Base-by-base conservation (phyloP, 2,329 filamentous ascomycete species). In the Dothiorella sarmentorum region DNA sequence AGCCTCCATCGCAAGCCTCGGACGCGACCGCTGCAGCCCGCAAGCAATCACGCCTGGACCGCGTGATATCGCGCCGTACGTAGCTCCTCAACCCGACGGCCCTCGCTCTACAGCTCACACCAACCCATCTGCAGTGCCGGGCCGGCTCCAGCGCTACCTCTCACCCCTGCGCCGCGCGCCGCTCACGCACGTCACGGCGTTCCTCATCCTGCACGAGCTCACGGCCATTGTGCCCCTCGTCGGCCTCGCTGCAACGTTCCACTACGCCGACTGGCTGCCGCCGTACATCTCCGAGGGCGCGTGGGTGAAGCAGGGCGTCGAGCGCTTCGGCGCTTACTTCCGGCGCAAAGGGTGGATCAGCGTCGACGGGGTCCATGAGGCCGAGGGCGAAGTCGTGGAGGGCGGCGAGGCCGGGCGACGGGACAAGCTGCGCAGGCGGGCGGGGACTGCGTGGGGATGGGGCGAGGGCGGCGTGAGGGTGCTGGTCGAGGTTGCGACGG, bases 171-270 rank as follows among this genome's bases (percentile, higher is more conserved):
- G 86, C 59, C 80, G 82, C 58, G 91, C 91, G 0, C 94, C 94
- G 0, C 73, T 91, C 43, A 90, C 90, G 1, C 91, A 97, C 74
- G 80, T 96, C 40, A 84, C 88, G 1, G 87, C 93, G 0, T 99
- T 99, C 72, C 78, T 97, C 10, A 78, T 97, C 37, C 81, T 99
- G 0, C 94, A 99, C 77, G 94, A 99, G 73, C 71, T 97, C 43
- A 97, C 94, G 0, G 93, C 94, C 9, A 76, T 97, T 10, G 73
- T 93, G 1, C 93, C 93, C 0, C 75, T 97, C 0, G 71, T 95
- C 37, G 87, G 83, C 0, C 81, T 97, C 1, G 85, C 89, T 20
- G 86, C 81, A 0, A 71, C 85, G 1, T 96, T 99, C 73, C 90
- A 97, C 75, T 91, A 90, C 70, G 85, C 85, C 1, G 79, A 85